Conservation (phyloP, 2,329 filamentous ascomycete genomes). For the Geosmithia morbida region DNA sequence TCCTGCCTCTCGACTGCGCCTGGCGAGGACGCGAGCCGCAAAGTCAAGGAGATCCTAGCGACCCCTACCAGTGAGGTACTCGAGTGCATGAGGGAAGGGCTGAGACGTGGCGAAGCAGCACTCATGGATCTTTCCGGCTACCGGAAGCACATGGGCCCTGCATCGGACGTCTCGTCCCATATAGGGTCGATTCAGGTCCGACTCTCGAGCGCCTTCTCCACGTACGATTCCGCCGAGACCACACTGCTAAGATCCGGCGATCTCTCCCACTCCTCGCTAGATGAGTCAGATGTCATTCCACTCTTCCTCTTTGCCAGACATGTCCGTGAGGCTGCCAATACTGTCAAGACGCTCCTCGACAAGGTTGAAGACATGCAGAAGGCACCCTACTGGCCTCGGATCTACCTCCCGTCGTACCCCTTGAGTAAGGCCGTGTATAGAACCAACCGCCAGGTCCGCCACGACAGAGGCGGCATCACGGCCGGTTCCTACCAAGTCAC, state of each 20-base stretch:
- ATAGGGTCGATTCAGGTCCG: slow-evolving; percentile 21
- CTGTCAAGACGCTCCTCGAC: slow-evolving; percentile 28
- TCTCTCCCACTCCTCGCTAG: slow-evolving; percentile 27
- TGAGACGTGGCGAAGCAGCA: slow-evolving; percentile 33
- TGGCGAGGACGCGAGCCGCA: slow-evolving; percentile 7
- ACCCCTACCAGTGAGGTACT: slow-evolving; percentile 31
- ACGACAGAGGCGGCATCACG: slow-evolving; percentile 43
- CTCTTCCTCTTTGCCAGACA: slow-evolving; percentile 41
- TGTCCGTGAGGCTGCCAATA: slow-evolving; percentile 33
- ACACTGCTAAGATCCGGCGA: slow-evolving; percentile 27
- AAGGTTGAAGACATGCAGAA: slow-evolving; percentile 33
- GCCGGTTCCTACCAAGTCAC: slow-evolving; percentile 33
- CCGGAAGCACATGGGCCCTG: slow-evolving; percentile 29
- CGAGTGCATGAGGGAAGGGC: slow-evolving; percentile 25
- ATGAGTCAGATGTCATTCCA: slow-evolving; percentile 33
- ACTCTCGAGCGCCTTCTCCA: slow-evolving; percentile 25
- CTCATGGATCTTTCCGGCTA: slow-evolving; percentile 39
- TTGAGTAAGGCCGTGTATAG: slow-evolving; percentile 36
- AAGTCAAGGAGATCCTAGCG: slow-evolving; percentile 18
- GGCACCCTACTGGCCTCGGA: slow-evolving; percentile 19
- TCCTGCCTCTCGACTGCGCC: neutral
- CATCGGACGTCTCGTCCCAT: slow-evolving; percentile 24
- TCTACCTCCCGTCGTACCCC: slow-evolving; percentile 38
- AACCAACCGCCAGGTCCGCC: slow-evolving; percentile 40
- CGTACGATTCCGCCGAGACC: slow-evolving; percentile 32